These are phyloP conservation scores for Lentinula aciculospora DNA, from an alignment of 768 basidiomycete genomes.

Conservation along the genomic window DNA sequence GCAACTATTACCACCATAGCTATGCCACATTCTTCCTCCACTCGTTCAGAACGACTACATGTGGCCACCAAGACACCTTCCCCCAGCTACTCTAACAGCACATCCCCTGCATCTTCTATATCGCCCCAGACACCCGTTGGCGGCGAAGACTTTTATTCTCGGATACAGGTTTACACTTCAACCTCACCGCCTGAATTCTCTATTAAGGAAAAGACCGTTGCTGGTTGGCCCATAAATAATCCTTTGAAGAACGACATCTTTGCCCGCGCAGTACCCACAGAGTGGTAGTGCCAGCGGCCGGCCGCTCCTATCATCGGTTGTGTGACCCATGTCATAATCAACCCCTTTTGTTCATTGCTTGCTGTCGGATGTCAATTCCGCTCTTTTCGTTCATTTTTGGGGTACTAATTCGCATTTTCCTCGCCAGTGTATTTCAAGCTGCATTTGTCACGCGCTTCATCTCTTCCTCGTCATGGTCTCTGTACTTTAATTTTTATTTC, in stretches of 20 bases:
- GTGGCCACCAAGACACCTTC: constrained; percentile 49
- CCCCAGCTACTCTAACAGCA: constrained; percentile 42
- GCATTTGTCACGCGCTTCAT: background rate
- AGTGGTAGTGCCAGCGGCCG: constrained; percentile 42
- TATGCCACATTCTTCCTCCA: constrained; percentile 12
- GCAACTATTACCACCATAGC: constrained; percentile 20
- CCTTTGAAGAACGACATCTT: constrained; percentile 59
- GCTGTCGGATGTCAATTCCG: background rate
- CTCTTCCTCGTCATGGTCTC: background rate
- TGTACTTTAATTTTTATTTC: background rate
- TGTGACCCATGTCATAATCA: background rate
- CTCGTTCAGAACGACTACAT: constrained; percentile 11
- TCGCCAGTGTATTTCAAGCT: background rate
- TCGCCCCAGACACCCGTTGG: constrained; percentile 56
- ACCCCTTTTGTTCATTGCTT: background rate
- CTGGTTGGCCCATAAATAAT: constrained; percentile 23
- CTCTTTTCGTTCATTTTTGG: background rate
- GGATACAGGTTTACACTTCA: constrained; percentile 36
- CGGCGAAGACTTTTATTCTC: constrained; percentile 43
- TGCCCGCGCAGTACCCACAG: constrained; percentile 53
- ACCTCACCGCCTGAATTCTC: constrained; percentile 24
- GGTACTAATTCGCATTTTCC: background rate
- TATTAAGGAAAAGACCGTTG: constrained; percentile 18
- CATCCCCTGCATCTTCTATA: constrained; percentile 56
- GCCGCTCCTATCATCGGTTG: background rate